Percentiles rank a stretch among this genome's conserved stretches.
These are phyloP conservation scores for Amphibolis antarctica DNA, from an alignment of 106 monocot species.

Conservation along the genomic window DNA sequence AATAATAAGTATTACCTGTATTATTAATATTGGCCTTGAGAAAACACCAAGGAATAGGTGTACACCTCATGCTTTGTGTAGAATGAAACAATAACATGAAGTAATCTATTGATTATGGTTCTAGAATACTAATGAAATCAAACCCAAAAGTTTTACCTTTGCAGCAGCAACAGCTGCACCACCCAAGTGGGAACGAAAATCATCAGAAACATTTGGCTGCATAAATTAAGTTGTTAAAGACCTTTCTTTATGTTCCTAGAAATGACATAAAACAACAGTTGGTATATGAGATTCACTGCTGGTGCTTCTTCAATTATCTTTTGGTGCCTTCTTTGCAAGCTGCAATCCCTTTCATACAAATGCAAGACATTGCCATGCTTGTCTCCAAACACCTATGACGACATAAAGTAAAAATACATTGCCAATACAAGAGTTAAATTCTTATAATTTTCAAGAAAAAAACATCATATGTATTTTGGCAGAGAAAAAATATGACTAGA, in stretches of 20 bases:
- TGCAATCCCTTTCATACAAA: slow-evolving; percentile 97
- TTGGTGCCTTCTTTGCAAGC: slow-evolving; percentile 97
- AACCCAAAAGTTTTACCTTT: slow-evolving; percentile 42
- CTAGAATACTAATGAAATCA: not conserved
- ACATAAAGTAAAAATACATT: not conserved
- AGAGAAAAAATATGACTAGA: too few species aligned
- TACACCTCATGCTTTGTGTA: too few species aligned
- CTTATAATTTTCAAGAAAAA: too few species aligned
- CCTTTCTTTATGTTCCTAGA: not conserved
- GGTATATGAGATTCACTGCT: slow-evolving; percentile 45
- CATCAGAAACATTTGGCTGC: slow-evolving; percentile 79
- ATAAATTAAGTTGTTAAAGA: slow-evolving; percentile 25
- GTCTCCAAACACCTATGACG: slow-evolving; percentile 81
- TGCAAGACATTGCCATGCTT: slow-evolving; percentile 88
- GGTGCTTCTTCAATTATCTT: slow-evolving; percentile 99
- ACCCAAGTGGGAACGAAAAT: slow-evolving; percentile 84
- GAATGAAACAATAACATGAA: too few species aligned
- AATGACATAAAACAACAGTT: not conserved
- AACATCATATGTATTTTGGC: too few species aligned
- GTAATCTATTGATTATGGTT: not conserved
- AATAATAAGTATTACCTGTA: too few species aligned
- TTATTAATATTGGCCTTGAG: too few species aligned
- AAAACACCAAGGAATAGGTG: too few species aligned
- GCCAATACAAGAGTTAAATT: too few species aligned
- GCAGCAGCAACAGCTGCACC: slow-evolving; percentile 98